Base-by-base conservation (phyloP, 2,329 filamentous ascomycete species). In the Tolypocladium amazonense region DNA sequence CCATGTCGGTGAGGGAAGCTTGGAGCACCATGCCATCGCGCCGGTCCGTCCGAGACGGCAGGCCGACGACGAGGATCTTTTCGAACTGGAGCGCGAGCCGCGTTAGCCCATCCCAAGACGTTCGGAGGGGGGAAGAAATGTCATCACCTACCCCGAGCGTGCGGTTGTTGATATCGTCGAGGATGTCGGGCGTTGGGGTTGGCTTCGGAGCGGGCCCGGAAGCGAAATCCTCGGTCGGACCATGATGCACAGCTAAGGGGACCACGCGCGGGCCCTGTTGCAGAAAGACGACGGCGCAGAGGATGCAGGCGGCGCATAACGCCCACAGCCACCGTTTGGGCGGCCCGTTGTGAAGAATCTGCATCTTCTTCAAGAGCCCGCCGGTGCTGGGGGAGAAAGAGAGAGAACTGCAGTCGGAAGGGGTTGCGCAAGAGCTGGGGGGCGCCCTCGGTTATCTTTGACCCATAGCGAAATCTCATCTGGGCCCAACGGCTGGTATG, bases 1-100 rank as follows among this genome's bases (percentile, higher is more conserved):
- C 65, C 9, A 83, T 65, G 15, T 73, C 73, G 33, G 72, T 79
- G 8, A 80, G 71, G 1, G 75, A 73, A 1, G 78, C 78, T 2
- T 77, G 76, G 8, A 82, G 69, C 1, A 73, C 70, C 65, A 83
- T 75, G 2, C 76, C 72, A 69, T 84, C 79, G 52, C 79, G 75
- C 12, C 80, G 76, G 63, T 84, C 81, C 27, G 75, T 78, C 4
- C 81, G 71, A 25, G 73, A 72, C 0, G 79, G 77, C 7, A 83
- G 73, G 55, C 79, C 81, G 54, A 84, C 74, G 30, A 80, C 78
- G 62, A 82, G 75, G 20, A 84, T 78, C 58, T 79, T 74, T 39
- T 79, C 71, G 62, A 84, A 84, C 80, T 82, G 43, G 14, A 39
- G 18, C 23, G 52, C 63, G 38, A n/a, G 56, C 30, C n/a, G 23